Evolutionary conservation across 345 rosid species (phyloP).

Genomic region (Salix caprea): DNA sequence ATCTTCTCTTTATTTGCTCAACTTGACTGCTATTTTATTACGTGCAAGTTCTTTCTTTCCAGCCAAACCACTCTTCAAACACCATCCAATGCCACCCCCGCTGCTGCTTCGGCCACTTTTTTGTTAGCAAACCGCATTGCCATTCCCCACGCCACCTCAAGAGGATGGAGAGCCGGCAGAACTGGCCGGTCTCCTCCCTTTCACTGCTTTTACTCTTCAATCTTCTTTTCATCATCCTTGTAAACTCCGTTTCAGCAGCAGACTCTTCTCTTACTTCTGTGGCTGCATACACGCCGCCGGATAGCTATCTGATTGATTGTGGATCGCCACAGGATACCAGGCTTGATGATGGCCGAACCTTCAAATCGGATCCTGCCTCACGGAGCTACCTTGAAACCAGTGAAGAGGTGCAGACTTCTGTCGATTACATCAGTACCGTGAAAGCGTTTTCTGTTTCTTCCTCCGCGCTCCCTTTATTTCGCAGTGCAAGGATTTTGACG

Average conservation of each 20-base stretch:
- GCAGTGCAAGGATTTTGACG: conserved; percentile 46
- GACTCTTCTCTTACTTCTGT: conserved; percentile 3
- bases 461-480: conserved; percentile 34
- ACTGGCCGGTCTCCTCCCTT: conserved; percentile 3
- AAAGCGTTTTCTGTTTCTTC: conserved; percentile 13
- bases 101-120: neutral
- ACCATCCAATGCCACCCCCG: neutral
- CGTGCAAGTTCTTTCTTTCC: conserved; percentile 12
- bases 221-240: conserved; percentile 9
- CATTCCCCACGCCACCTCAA: neutral
- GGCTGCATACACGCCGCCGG: conserved; percentile 38
- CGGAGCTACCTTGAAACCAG: conserved; percentile 43
- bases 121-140: neutral
- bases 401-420: conserved; percentile 45
- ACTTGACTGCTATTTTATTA: neutral
- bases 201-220: conserved; percentile 16
- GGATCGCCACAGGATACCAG: conserved; percentile 56
- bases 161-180: conserved; percentile 34
- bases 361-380: conserved; percentile 60
- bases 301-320: conserved; percentile 64
- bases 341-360: conserved; percentile 65
- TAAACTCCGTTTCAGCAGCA: conserved; percentile 1
- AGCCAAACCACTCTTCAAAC: neutral
- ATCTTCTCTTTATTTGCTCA: conserved; percentile 3
- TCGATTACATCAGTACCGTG: conserved; percentile 32